These are phyloP conservation scores for Austroboletus niveus DNA, from an alignment of 1,284 basidiomycete species.

Conservation along the genomic window DNA sequence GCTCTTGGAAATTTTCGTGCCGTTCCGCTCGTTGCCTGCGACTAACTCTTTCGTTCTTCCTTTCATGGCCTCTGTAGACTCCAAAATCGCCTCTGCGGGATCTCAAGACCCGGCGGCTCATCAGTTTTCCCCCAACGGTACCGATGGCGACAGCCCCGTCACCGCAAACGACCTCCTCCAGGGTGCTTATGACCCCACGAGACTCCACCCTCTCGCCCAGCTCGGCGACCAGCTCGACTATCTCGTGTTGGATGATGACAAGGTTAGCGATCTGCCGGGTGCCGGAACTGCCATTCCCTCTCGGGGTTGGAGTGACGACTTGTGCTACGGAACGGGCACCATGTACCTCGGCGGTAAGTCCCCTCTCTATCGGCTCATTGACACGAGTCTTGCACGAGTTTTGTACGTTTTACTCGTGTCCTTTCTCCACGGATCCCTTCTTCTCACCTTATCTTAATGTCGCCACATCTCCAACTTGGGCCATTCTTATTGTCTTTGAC, in stretches of 20 bases:
- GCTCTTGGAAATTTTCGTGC: conserved; percentile 32
- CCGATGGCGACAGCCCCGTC: conserved; percentile 51
- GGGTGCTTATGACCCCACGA: conserved; percentile 84
- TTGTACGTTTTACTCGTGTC: conserved; percentile 47
- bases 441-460: conserved; percentile 67
- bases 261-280: conserved; percentile 84
- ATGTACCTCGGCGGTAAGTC: conserved; percentile 95
- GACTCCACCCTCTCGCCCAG: conserved; percentile 87
- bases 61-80: conserved; percentile 30
- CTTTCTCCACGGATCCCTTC: conserved; percentile 33
- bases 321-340: conserved; percentile 98
- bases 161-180: conserved; percentile 84
- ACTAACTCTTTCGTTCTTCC: conserved; percentile 12
- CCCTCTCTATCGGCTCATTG: conserved; percentile 49
- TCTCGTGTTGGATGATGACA: conserved; percentile 90
- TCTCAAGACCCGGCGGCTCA: conserved; percentile 45
- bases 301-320: conserved; percentile 98
- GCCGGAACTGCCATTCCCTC: conserved; percentile 85
- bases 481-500: conserved; percentile 68
- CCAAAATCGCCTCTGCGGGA: conserved; percentile 21
- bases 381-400: conserved; percentile 52
- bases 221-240: conserved; percentile 90
- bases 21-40: conserved; percentile 15
- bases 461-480: conserved; percentile 49
- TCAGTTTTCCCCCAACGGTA: conserved; percentile 48